phyloP scores from a whole-genome alignment of 2,329 filamentous ascomycete genomes.

The Escovopsis sp. region DNA sequence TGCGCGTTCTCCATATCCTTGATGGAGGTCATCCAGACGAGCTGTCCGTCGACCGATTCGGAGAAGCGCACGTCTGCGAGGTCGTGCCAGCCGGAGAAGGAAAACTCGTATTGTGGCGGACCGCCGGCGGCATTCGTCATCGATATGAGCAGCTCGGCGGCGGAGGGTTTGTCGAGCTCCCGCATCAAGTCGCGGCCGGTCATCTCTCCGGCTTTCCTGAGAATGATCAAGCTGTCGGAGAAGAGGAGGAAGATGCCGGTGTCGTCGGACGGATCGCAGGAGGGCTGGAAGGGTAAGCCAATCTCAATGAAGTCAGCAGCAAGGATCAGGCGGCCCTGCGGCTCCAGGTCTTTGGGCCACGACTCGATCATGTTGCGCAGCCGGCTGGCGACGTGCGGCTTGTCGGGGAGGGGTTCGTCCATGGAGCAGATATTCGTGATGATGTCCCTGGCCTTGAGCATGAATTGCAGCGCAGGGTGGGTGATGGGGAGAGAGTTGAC shows the following conservation, averaged over 20 bases:
- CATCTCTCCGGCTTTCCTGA: constrained; percentile 52
- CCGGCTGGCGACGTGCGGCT: constrained; percentile 57
- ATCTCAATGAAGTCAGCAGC: constrained; percentile 70
- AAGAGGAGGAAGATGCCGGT: constrained; percentile 71
- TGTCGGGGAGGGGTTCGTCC: constrained; percentile 55
- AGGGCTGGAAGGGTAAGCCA: constrained; percentile 48
- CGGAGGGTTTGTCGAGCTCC: constrained; percentile 69
- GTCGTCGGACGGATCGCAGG: constrained; percentile 27
- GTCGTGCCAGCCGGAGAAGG: constrained; percentile 57
- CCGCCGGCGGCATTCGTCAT: constrained; percentile 49
- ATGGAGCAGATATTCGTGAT: constrained; percentile 95
- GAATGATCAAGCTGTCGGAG: constrained; percentile 61
- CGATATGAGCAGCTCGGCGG: constrained; percentile 44
- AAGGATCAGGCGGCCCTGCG: constrained; percentile 63
- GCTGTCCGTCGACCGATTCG: constrained; percentile 47
- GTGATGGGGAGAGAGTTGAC: constrained; percentile 69
- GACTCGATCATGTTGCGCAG: constrained; percentile 61
- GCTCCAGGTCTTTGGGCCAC: constrained; percentile 59
- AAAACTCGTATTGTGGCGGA: constrained; percentile 51
- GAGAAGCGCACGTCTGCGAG: constrained; percentile 59
- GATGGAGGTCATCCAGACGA: constrained; percentile 53
- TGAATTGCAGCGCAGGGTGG: constrained; percentile 66
- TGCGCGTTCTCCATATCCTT: constrained; percentile 43
- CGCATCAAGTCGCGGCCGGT: constrained; percentile 66
- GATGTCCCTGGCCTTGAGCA: constrained; percentile 82